These are phyloP conservation scores for Neurospora terricola DNA, from an alignment of 495 filamentous ascomycete genomes.

Conservation along the genomic window DNA sequence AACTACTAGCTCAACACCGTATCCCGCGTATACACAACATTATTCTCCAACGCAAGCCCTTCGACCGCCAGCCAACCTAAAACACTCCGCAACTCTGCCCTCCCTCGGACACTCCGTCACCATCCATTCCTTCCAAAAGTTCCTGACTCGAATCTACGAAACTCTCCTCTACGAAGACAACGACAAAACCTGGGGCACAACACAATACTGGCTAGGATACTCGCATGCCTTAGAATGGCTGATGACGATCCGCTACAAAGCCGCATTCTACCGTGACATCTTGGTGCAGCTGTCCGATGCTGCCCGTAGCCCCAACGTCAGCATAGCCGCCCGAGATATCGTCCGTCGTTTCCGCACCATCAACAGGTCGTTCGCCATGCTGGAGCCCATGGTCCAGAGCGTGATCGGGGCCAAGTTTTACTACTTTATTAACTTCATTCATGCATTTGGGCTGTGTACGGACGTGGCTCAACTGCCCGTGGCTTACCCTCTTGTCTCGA, in stretches of 20 bases:
- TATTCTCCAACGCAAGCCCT: background rate
- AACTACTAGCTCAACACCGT: background rate
- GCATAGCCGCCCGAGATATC: background rate
- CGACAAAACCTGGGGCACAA: slow-evolving; percentile 16
- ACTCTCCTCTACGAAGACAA: slow-evolving; percentile 14
- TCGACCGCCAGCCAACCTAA: background rate
- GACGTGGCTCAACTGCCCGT: background rate
- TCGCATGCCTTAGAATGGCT: slow-evolving; percentile 12
- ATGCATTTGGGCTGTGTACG: background rate
- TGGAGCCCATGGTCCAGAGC: slow-evolving; percentile 8
- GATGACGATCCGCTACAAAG: slow-evolving; percentile 13
- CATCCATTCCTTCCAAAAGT: slow-evolving; percentile 3
- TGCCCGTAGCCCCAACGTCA: background rate
- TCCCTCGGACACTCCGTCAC: background rate
- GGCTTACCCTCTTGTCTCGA: slow-evolving; percentile 5
- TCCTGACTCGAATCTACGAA: slow-evolving; percentile 7
- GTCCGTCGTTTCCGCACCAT: slow-evolving; percentile 1
- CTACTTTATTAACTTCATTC: slow-evolving; percentile 12
- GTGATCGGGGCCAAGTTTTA: slow-evolving; percentile 9
- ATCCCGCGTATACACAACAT: background rate
- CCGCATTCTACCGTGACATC: slow-evolving; percentile 5
- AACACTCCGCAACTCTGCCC: background rate
- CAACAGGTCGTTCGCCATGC: slow-evolving; percentile 12
- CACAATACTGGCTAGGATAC: slow-evolving; percentile 14
- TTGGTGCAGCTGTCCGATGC: background rate